Evolutionary conservation across 441 rosid species (phyloP).

Genomic region (Eutrema salsugineum): DNA sequence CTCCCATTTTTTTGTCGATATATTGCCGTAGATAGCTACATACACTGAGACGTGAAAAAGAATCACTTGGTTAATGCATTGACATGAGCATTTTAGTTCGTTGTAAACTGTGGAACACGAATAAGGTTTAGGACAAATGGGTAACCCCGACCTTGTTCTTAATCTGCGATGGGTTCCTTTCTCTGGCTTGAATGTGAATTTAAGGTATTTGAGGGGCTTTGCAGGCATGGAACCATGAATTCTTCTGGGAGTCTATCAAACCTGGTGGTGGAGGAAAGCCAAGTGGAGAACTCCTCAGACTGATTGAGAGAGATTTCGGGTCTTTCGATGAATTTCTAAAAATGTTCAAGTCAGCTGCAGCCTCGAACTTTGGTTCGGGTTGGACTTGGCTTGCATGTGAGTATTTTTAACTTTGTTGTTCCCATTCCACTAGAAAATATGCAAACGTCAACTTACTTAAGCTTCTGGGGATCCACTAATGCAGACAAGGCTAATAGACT

Average conservation of each 20-base stretch:
- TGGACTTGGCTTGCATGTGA: conserved; percentile 96
- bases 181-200: not conserved
- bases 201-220: conserved; percentile 3
- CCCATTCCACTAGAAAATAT: not conserved
- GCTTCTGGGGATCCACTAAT: not conserved
- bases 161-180: not conserved
- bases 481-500: conserved; percentile 80
- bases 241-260: conserved; percentile 92
- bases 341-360: conserved; percentile 65
- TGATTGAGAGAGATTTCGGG: conserved; percentile 84
- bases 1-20: not conserved
- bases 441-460: not conserved
- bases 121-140: not conserved
- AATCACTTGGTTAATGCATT: not conserved
- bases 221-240: conserved; percentile 94
- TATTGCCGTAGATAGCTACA: not conserved
- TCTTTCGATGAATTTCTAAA: conserved; percentile 53
- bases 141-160: not conserved
- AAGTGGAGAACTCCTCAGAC: conserved; percentile 60
- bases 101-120: not conserved
- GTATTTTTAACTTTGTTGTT: conserved; percentile 21
- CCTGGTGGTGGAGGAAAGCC: conserved; percentile 97
- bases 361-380: conserved; percentile 88
- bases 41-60: not conserved
- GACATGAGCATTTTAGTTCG: not conserved